Percentiles rank a stretch among this genome's conserved stretches.
Evolutionary conservation across 345 rosid species (phyloP).

Genomic region (Eucalyptus marginata): DNA sequence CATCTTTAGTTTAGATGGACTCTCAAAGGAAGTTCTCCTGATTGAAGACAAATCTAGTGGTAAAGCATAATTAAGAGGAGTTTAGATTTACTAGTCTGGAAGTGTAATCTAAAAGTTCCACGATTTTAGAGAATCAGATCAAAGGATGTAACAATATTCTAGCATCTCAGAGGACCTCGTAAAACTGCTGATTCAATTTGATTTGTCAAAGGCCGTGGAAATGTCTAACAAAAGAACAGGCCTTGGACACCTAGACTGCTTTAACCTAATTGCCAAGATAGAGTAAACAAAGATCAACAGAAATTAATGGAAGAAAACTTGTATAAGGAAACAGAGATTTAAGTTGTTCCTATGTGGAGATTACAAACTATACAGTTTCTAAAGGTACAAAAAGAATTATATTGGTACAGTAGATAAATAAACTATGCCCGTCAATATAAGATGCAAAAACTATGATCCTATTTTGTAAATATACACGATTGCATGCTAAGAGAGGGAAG

Average conservation of each 20-base stretch:
- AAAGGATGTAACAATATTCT: background rate
- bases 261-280: background rate
- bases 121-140: background rate
- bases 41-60: background rate
- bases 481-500: background rate
- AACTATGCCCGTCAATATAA: background rate
- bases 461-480: background rate
- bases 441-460: background rate
- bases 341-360: background rate
- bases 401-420: background rate
- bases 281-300: background rate
- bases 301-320: background rate
- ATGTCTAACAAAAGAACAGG: background rate
- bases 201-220: background rate
- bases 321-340: background rate
- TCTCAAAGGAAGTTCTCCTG: background rate
- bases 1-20: background rate
- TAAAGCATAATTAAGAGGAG: background rate
- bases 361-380: background rate
- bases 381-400: background rate
- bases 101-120: background rate
- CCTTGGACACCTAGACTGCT: background rate
- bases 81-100: background rate
- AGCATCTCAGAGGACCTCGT: background rate
- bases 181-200: background rate